Conservation (phyloP, 164 flowering plant genomes). For the Protea cynaroides region DNA sequence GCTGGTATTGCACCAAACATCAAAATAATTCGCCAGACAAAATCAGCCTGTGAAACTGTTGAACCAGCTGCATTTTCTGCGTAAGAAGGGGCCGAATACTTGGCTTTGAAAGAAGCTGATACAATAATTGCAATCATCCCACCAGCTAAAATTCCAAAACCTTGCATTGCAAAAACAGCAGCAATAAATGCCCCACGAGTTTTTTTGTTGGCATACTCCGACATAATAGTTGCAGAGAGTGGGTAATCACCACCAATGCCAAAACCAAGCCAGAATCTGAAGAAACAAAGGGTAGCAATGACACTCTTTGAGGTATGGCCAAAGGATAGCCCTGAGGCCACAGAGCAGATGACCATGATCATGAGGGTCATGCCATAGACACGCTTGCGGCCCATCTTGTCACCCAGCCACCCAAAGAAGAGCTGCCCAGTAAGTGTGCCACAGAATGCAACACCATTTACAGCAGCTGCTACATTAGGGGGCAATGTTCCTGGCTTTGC, state of each 20-base stretch:
- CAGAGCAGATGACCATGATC: slow-evolving; percentile 31
- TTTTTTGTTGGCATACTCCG: slow-evolving; percentile 37
- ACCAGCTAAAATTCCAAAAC: slow-evolving; percentile 31
- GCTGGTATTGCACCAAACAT: slow-evolving; percentile 46
- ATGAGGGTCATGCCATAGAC: slow-evolving; percentile 38
- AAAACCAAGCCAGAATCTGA: slow-evolving; percentile 41
- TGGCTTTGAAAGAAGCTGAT: slow-evolving; percentile 19
- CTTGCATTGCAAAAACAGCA: slow-evolving; percentile 40
- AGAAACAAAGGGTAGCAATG: slow-evolving; percentile 34
- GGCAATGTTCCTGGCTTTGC: slow-evolving; percentile 33
- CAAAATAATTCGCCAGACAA: slow-evolving; percentile 32
- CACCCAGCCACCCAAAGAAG: slow-evolving; percentile 41
- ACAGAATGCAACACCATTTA: slow-evolving; percentile 38
- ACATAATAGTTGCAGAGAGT: slow-evolving; percentile 39
- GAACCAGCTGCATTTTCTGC: slow-evolving; percentile 9
- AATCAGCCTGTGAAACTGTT: slow-evolving; percentile 30
- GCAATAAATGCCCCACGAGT: slow-evolving; percentile 36
- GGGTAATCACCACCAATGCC: slow-evolving; percentile 44
- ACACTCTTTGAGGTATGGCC: slow-evolving; percentile 17
- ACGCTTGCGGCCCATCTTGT: slow-evolving; percentile 35
- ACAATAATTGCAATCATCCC: slow-evolving; percentile 30
- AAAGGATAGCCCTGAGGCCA: slow-evolving; percentile 39
- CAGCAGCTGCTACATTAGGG: slow-evolving; percentile 34
- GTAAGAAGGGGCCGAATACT: slow-evolving; percentile 14
- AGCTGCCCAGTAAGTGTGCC: slow-evolving; percentile 44